A percentile compares a stretch with the other conserved stretches of the same genome.
Conservation (phyloP, 2,329 filamentous ascomycete species). For the Hirsutella minnesotensis region DNA sequence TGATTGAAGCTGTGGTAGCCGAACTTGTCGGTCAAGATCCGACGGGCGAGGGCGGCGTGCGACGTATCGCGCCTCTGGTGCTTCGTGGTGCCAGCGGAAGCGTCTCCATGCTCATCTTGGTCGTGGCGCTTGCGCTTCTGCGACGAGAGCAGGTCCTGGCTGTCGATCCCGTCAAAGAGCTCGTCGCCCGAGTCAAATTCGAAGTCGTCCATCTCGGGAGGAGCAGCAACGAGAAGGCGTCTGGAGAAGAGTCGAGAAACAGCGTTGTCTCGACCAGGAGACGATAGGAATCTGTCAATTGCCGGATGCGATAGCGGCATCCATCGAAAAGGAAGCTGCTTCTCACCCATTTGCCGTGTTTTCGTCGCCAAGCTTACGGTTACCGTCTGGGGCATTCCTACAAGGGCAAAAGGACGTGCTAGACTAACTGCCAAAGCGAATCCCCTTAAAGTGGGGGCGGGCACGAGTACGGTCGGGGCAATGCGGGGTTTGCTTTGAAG, state of each 20-base stretch:
- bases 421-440: no score
- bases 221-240: neutral
- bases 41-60: constrained; percentile 9
- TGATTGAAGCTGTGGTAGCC: constrained; percentile 28
- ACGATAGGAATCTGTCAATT: neutral
- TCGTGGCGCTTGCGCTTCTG: constrained; percentile 7
- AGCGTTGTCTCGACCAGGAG: neutral
- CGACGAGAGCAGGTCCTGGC: constrained; percentile 5
- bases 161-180: constrained; percentile 11
- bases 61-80: neutral
- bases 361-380: no score
- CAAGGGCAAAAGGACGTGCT: no score
- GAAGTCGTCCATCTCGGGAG: constrained; percentile 5
- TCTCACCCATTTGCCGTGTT: neutral
- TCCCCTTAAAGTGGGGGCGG: no score
- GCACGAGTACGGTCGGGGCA: no score
- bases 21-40: constrained; percentile 25
- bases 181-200: constrained; percentile 16
- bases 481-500: no score
- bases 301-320: neutral
- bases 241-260: neutral
- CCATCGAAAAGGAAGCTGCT: neutral
- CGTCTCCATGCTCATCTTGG: neutral
- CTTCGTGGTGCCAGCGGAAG: neutral
- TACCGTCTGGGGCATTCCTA: no score